Conservation (phyloP, 1,139 yeast species). For the Suzukiozyma palmioleophila region DNA sequence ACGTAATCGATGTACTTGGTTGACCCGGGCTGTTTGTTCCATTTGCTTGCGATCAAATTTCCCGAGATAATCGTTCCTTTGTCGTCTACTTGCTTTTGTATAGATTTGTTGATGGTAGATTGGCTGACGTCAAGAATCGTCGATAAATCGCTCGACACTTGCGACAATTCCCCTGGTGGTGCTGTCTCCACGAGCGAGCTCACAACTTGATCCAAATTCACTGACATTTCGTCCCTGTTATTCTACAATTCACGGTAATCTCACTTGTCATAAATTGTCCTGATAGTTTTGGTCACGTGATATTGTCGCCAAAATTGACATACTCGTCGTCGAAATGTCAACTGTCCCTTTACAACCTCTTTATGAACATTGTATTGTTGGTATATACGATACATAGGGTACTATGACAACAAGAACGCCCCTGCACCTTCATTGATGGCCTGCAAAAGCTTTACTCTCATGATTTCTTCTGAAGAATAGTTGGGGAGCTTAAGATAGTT, state of each 20-base stretch:
- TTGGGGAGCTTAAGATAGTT: constrained; percentile 88
- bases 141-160: constrained; percentile 23
- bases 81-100: constrained; percentile 26
- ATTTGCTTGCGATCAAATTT: constrained; percentile 29
- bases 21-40: constrained; percentile 28
- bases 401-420: constrained; percentile 71
- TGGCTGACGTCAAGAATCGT: constrained; percentile 19
- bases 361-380: not conserved
- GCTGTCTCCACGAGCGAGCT: constrained; percentile 32
- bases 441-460: constrained; percentile 54
- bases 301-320: not conserved
- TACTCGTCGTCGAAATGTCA: too few relatives aligned
- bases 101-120: constrained; percentile 23
- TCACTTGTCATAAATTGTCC: too few relatives aligned
- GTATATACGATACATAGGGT: not conserved
- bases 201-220: constrained; percentile 24
- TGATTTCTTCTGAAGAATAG: constrained; percentile 58
- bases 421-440: constrained; percentile 90
- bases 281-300: not conserved
- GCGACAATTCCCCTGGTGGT: constrained; percentile 40
- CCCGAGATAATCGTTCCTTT: constrained; percentile 29
- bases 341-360: too few relatives aligned
- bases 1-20: constrained; percentile 38
- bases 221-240: constrained; percentile 10
- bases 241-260: too few relatives aligned